phyloP scores from a whole-genome alignment of 208 protist genomes.

The Zelonia costaricensis region DNA sequence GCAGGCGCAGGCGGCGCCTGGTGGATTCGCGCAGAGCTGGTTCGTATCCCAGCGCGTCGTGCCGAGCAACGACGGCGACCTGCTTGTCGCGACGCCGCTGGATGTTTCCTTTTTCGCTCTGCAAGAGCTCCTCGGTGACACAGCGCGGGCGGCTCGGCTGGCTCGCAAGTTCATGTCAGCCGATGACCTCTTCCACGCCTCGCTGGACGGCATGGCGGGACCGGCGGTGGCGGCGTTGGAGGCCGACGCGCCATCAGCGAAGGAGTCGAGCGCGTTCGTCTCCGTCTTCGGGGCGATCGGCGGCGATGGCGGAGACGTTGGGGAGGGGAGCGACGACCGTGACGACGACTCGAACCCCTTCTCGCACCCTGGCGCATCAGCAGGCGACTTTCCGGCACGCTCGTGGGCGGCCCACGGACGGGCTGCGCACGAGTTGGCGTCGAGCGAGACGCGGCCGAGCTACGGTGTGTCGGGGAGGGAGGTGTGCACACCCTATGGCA shows the following conservation, averaged over 20 bases:
- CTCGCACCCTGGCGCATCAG: background rate
- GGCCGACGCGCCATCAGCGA: no score
- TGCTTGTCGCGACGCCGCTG: constrained; percentile 57
- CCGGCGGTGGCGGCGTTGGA: no score
- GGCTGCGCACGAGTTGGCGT: no score
- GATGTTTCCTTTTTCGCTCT: constrained; percentile 67
- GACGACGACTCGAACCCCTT: constrained; percentile 16
- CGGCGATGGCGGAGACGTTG: no score
- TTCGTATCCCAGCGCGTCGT: constrained; percentile 1
- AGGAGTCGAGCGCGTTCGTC: background rate
- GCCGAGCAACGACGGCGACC: constrained; percentile 1
- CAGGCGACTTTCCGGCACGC: no score
- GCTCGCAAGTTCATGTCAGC: constrained; percentile 16
- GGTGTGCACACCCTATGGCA: no score
- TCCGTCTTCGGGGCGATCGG: constrained; percentile 13
- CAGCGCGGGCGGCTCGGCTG: constrained; percentile 5
- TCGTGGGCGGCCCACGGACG: no score
- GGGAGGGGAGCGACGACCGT: no score
- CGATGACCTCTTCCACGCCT: constrained; percentile 21
- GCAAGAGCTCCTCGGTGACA: constrained; percentile 27
- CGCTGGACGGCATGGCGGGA: no score
- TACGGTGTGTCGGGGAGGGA: no score
- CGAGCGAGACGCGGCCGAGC: no score
- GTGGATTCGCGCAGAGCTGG: constrained; percentile 16
- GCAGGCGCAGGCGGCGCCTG: constrained; percentile 10